phyloP scores from a whole-genome alignment of 2,329 filamentous ascomycete genomes.

The Xylaria polymorpha region DNA sequence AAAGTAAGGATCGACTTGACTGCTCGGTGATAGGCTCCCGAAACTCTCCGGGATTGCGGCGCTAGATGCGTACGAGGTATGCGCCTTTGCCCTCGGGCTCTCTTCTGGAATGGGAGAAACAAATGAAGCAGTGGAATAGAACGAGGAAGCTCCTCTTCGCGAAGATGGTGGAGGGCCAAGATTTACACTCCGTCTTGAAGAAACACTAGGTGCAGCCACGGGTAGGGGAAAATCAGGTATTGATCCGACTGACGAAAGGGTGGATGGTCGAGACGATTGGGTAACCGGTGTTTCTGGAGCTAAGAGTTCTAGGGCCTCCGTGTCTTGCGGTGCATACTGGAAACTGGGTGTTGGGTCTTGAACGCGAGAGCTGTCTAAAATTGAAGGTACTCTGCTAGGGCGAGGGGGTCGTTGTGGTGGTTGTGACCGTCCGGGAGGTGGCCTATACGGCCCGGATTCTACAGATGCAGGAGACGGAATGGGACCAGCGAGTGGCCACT shows the following conservation, averaged over 20 bases:
- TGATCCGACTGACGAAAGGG: slow-evolving; percentile 64
- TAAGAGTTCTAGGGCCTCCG: slow-evolving; percentile 55
- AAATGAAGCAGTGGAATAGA: slow-evolving; percentile 73
- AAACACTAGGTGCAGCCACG: slow-evolving; percentile 49
- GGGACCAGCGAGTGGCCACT: slow-evolving; percentile 55
- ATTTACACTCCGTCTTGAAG: slow-evolving; percentile 61
- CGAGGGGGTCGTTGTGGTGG: slow-evolving; percentile 70
- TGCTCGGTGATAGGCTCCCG: slow-evolving; percentile 63
- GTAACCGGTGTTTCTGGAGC: slow-evolving; percentile 61
- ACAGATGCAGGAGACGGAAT: slow-evolving; percentile 42
- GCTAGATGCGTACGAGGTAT: slow-evolving; percentile 77
- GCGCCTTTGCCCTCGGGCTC: slow-evolving; percentile 66
- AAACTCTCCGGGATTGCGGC: slow-evolving; percentile 77
- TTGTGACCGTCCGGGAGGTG: slow-evolving; percentile 61
- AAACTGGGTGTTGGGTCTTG: slow-evolving; percentile 68
- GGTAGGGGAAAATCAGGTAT: slow-evolving; percentile 70
- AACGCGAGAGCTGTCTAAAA: slow-evolving; percentile 65
- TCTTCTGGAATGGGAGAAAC: slow-evolving; percentile 84
- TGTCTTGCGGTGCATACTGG: slow-evolving; percentile 56
- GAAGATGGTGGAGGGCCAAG: slow-evolving; percentile 71
- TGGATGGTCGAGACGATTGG: slow-evolving; percentile 64
- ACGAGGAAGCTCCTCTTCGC: slow-evolving; percentile 70
- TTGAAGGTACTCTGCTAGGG: slow-evolving; percentile 69
- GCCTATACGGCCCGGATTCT: slow-evolving; percentile 59
- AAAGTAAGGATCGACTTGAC: slow-evolving; percentile 62